phyloP scores from a whole-genome alignment of 2,329 filamentous ascomycete genomes.

The Helotiales sp. region DNA sequence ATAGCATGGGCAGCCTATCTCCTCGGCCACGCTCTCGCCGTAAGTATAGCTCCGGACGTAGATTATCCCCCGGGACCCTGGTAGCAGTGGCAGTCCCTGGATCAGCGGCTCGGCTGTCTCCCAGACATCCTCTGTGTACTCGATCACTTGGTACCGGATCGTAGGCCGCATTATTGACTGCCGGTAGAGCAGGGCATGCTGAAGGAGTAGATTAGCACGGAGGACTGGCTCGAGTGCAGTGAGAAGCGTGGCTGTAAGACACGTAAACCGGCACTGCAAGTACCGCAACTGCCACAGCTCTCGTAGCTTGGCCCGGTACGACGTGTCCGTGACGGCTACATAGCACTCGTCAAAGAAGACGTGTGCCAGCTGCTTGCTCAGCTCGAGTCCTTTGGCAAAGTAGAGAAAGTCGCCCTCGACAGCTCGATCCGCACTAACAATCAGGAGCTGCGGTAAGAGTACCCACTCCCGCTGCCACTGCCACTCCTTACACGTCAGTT shows the following conservation, averaged over 20 bases:
- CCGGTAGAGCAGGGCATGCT: background rate
- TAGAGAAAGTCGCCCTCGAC: constrained; percentile 2
- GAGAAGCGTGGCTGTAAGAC: constrained; percentile 4
- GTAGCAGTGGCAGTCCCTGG: background rate
- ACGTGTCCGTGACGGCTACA: constrained; percentile 5
- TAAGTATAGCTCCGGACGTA: constrained; percentile 5
- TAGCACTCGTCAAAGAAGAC: constrained; percentile 13
- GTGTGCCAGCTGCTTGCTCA: constrained; percentile 1
- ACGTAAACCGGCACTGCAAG: constrained; percentile 8
- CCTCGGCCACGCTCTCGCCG: background rate
- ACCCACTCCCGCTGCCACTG: background rate
- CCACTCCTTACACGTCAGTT: constrained; percentile 5
- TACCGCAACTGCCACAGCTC: constrained; percentile 7
- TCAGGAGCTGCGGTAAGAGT: background rate
- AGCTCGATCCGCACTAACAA: constrained; percentile 8
- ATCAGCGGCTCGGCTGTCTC: background rate
- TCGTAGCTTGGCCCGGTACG: constrained; percentile 2
- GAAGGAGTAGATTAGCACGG: background rate
- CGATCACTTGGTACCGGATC: background rate
- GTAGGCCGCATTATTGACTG: background rate
- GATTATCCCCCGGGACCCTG: background rate
- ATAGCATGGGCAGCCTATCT: constrained; percentile 6
- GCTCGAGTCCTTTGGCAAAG: constrained; percentile 2
- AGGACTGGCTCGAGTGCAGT: background rate
- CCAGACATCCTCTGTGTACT: background rate